A percentile compares a stretch with the other conserved stretches of the same genome.
phyloP scores from a whole-genome alignment of 179 eudicot species.

The Silene coronaria region DNA sequence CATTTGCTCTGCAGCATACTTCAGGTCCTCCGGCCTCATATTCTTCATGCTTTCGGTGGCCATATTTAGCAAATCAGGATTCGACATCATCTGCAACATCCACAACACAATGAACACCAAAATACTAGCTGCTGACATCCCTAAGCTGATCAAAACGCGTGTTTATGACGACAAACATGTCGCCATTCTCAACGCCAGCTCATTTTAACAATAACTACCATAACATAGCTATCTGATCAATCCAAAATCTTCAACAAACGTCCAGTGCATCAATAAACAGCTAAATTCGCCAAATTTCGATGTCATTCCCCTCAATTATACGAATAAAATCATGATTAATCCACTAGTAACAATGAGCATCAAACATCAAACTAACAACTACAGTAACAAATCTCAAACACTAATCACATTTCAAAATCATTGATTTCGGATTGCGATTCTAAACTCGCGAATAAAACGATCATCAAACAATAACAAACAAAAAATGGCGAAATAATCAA shows the following conservation, averaged over 20 bases:
- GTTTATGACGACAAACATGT: neutral
- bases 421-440: neutral
- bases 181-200: neutral
- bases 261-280: neutral
- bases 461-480: conserved; percentile 3
- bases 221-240: conserved; percentile 2
- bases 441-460: neutral
- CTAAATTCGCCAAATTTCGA: neutral
- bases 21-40: conserved; percentile 83
- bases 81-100: conserved; percentile 86
- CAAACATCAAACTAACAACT: neutral
- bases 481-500: neutral
- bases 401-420: neutral
- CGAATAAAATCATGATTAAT: neutral
- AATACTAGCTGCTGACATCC: neutral
- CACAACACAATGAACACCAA: neutral
- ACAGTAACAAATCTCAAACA: neutral
- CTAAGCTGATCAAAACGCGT: neutral
- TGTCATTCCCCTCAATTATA: neutral
- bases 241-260: neutral
- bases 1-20: conserved; percentile 84
- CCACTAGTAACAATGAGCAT: neutral
- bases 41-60: conserved; percentile 91
- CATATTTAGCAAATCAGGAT: conserved; percentile 88
- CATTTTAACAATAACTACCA: neutral